Base-by-base conservation (phyloP, 1,139 yeast genomes). In the Hemisphaericaspora xylofermentans region DNA sequence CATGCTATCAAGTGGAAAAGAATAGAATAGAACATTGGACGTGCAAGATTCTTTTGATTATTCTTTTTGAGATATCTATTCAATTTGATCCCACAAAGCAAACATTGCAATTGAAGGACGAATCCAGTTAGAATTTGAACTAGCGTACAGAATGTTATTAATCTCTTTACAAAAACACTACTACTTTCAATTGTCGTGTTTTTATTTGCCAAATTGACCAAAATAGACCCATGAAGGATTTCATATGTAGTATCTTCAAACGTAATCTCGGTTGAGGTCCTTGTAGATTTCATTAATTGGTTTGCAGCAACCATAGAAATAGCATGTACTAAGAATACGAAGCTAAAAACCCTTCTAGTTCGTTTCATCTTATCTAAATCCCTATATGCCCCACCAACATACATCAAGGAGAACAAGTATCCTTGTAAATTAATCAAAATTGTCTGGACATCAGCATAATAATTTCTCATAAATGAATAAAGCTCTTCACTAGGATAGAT, bases 1-100 rank as follows among this genome's bases (percentile, higher is more conserved):
- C 50, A 49, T 2, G 44, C 35, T 29, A 49, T 26, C 14, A 47
- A 44, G 34, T 46, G 50, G 21, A 46, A 10, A 12, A 46, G 9
- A 3, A 44, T 8, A 12, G 51, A 46, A 9, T 13, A 28, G 12
- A 42, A 28, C 26, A 47, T 37, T 12, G 41, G 45, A 19, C 15
- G 32, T 3, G 34, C 17, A 22, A 44, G 29, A 18, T 30, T 34
- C 10, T 16, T 22, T 22, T 33, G 14, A 25, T 36, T 25, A 6
- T 12, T 33, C 4, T 33, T 35, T 21, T 40, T 40, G 25, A 41
- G 32, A 16, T 38, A 27, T 37, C 41, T 38, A 22, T 10, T 10
- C 8, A 45, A 8, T 15, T 25, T 37, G 12, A 41, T n/a, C 7
- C 48, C 52, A 36, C 24, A 43, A 3, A 40, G 30, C 10, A 37